Evolutionary conservation across 148 eudicot species (phyloP).

Genomic region (Persicaria maculosa): DNA sequence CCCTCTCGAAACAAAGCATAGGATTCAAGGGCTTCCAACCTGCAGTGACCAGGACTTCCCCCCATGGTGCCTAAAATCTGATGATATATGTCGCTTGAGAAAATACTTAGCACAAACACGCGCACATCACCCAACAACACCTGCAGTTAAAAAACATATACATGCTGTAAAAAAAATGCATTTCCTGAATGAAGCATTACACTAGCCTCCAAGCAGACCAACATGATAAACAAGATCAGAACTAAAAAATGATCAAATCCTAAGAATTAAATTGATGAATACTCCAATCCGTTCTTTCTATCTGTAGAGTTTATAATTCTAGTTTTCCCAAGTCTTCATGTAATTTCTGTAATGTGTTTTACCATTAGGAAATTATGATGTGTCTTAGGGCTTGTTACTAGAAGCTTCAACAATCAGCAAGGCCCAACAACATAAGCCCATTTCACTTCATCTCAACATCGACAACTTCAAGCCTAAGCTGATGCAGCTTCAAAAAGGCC

Average conservation of each 20-base stretch:
- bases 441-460: too few relatives aligned
- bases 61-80: slow-evolving; percentile 3
- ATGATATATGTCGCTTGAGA: background rate
- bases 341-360: too few relatives aligned
- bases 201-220: background rate
- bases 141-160: background rate
- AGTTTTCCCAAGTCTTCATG: too few relatives aligned
- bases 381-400: too few relatives aligned
- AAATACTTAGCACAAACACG: background rate
- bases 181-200: background rate
- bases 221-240: background rate
- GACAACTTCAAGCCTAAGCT: too few relatives aligned
- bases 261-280: background rate
- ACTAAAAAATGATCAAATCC: background rate
- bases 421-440: too few relatives aligned
- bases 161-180: background rate
- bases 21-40: too few relatives aligned
- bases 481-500: too few relatives aligned
- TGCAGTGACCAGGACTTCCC: too few relatives aligned
- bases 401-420: too few relatives aligned
- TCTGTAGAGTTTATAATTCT: too few relatives aligned
- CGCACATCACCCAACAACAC: slow-evolving; percentile 1
- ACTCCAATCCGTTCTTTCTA: background rate
- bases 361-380: too few relatives aligned
- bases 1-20: background rate